These are phyloP conservation scores for Penicillium atrosanguineum DNA, from an alignment of 495 filamentous ascomycete genomes.

Conservation along the genomic window DNA sequence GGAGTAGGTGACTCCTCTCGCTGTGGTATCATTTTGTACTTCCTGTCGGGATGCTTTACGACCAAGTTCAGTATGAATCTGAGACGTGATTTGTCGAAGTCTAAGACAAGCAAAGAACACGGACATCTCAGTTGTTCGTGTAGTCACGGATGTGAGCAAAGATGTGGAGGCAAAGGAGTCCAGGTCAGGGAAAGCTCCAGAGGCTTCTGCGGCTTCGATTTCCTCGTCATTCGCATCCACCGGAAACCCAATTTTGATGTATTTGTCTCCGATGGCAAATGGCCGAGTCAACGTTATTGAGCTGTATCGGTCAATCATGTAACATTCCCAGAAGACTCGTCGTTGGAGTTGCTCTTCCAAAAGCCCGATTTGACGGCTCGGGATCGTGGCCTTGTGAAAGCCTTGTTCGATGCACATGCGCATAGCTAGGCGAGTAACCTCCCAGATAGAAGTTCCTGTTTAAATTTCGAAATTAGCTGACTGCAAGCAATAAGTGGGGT, in stretches of 20 bases:
- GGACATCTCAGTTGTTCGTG: conserved; percentile 20
- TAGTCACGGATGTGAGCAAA: not conserved
- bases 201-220: conserved; percentile 24
- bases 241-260: conserved; percentile 24
- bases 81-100: conserved; percentile 27
- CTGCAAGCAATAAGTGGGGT: no score
- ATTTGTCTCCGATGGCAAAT: conserved; percentile 19
- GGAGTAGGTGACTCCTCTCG: conserved; percentile 18
- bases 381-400: conserved; percentile 16
- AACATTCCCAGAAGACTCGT: conserved; percentile 32
- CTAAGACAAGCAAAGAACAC: conserved; percentile 24
- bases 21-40: not conserved
- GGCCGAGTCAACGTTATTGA: conserved; percentile 28
- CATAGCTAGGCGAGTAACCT: conserved; percentile 24
- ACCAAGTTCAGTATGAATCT: conserved; percentile 19
- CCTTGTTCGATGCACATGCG: conserved; percentile 28
- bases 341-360: conserved; percentile 26
- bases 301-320: conserved; percentile 32
- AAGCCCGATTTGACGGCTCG: not conserved
- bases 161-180: conserved; percentile 13
- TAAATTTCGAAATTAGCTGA: no score
- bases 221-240: conserved; percentile 29
- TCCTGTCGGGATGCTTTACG: conserved; percentile 1
- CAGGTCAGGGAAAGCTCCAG: conserved; percentile 18
- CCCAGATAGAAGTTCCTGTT: conserved; percentile 30